phyloP scores from a whole-genome alignment of 495 filamentous ascomycete genomes.

The Aspergillus cavernicola region DNA sequence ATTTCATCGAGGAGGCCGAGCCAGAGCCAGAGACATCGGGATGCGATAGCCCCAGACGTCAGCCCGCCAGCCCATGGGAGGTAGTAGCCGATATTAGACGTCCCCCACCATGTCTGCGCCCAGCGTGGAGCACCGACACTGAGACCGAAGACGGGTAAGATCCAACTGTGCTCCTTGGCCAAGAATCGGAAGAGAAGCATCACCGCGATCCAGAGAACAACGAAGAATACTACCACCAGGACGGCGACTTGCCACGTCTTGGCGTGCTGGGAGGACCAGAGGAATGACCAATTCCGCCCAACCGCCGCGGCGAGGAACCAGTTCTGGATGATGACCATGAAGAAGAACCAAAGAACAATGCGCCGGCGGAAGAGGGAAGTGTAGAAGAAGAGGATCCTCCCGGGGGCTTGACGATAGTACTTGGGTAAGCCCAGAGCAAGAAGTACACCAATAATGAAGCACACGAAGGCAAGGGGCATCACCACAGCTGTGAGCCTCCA shows the following conservation, averaged over 20 bases:
- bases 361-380: conserved; percentile 41
- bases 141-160: conserved; percentile 45
- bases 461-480: conserved; percentile 36
- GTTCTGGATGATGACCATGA: conserved; percentile 42
- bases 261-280: conserved; percentile 43
- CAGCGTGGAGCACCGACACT: conserved; percentile 46
- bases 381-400: conserved; percentile 57
- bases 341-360: conserved; percentile 45
- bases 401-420: conserved; percentile 56
- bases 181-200: conserved; percentile 35
- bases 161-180: conserved; percentile 45
- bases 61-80: conserved; percentile 43
- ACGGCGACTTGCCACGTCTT: conserved; percentile 40
- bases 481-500: conserved; percentile 25
- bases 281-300: conserved; percentile 46
- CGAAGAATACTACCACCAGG: conserved; percentile 41
- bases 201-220: conserved; percentile 37
- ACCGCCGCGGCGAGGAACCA: conserved; percentile 46
- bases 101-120: conserved; percentile 49
- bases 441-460: conserved; percentile 36
- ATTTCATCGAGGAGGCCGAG: conserved; percentile 43
- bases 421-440: conserved; percentile 41
- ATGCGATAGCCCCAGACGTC: conserved; percentile 36
- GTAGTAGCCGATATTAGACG: conserved; percentile 39
- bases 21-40: conserved; percentile 48